Base-by-base conservation (phyloP, 495 filamentous ascomycete genomes). In the Penicillium parvum region DNA sequence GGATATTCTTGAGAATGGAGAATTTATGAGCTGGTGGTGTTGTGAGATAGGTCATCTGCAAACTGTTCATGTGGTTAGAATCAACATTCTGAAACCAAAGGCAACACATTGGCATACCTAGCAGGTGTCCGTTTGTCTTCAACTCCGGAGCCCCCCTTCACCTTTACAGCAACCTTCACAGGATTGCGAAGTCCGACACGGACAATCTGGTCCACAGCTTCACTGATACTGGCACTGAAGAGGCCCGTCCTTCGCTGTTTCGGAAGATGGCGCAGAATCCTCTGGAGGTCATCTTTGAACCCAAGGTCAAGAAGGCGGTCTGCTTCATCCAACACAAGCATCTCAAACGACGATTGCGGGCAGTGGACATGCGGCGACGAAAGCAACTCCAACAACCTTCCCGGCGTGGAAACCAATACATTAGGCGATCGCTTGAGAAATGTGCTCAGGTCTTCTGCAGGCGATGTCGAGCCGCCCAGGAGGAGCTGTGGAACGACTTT, bases 221-320 rank as follows among this genome's bases (percentile, higher is more conserved):
- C 94, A 53, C 81, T 88, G 8, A 98, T 83, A 53, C 83, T 90
- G 11, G 92, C 92, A 57, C 86, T 92, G 72, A 97, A 98, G 7
- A 98, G 69, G 1, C 92, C 92, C 0, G 94, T 98, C 11, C 92
- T 76, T 25, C 92, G 73, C 58, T 98, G 94, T 57, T 97, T 98
- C 2, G 92, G 94, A 9, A 98, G 68, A 7, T 85, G 77, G 8
- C 79, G 74, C 21, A 97, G 67, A 39, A 98, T 98, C 35, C 79
- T 85, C 37, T 88, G 86, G 4, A 98, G 68, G 49, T 92, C 86
- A 6, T 91, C 81, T 55, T 90, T 89, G 69, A 98, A 97, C 7
- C 94, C 94, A n/a, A 96, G 72, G 63, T 98, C 94, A 6, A 98
- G 69, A 17, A 98, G 67, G 40, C 94, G 71, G 58, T 98, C 92